Percentiles rank a stretch among this genome's conserved stretches.
phyloP scores from a whole-genome alignment of 2,329 filamentous ascomycete genomes.

The Penicillium carneum region DNA sequence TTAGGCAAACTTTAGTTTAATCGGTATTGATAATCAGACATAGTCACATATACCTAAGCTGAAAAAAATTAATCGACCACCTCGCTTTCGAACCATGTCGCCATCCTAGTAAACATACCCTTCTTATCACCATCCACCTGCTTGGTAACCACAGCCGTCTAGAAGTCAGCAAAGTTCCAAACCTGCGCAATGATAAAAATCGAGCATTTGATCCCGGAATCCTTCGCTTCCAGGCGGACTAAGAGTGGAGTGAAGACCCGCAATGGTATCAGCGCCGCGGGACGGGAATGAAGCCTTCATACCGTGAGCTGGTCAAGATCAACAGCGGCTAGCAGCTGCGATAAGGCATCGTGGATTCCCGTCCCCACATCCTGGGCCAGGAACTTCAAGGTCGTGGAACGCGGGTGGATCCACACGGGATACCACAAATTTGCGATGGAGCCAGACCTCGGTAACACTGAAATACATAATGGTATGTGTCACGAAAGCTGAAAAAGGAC shows the following conservation, averaged over 20 bases:
- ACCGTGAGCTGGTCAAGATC: neutral
- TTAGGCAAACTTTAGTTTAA: no score
- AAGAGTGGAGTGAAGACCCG: constrained; percentile 38
- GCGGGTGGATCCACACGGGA: constrained; percentile 1
- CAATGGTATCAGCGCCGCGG: constrained; percentile 37
- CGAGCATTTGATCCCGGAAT: constrained; percentile 36
- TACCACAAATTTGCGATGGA: neutral
- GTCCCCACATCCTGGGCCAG: neutral
- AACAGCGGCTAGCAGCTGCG: no score
- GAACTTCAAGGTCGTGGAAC: neutral
- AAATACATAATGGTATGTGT: no score
- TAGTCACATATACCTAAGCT: neutral
- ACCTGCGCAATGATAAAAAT: constrained; percentile 38
- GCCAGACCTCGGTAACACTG: no score
- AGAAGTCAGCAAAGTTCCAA: constrained; percentile 22
- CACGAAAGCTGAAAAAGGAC: neutral
- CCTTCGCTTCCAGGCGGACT: constrained; percentile 43
- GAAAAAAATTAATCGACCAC: neutral
- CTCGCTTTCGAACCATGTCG: neutral
- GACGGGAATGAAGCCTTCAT: neutral
- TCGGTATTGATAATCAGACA: neutral
- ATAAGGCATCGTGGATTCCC: no score
- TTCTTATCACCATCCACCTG: constrained; percentile 16
- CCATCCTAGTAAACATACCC: constrained; percentile 14
- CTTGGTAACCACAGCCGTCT: neutral